Base-by-base conservation (phyloP, 1,284 basidiomycete species). In the Trichosporon faecale region DNA sequence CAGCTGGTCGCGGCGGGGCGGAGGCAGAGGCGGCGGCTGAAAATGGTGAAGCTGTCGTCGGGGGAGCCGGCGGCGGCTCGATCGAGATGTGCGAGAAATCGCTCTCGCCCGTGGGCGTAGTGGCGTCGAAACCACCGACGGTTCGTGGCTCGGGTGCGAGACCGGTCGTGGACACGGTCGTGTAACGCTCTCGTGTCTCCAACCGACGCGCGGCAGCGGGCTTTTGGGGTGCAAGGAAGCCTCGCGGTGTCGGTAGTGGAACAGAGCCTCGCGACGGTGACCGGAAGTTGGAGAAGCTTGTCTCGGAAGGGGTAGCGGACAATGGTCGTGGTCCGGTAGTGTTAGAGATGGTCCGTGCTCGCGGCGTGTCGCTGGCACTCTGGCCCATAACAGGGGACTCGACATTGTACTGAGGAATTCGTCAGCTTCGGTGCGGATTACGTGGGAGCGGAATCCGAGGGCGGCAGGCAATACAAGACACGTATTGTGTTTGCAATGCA, bases 181-280 rank as follows among this genome's bases (percentile, higher is more conserved):
- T 70, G n/a, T 60, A 69, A 8, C 75, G 67, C 57, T 77, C 76
- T 37, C 72, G 74, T 66, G 76, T 70, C 66, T 80, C 81, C 2
- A 78, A 70, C 33, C 76, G 65, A 7, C 79, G 69, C 0, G 80
- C 81, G 0, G 79, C 76, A 14, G 75, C 76, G 0, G 81, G 78
- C 70, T 82, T 82, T 52, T 80, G 80, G 1, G 81, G 81, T 6
- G 75, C 75, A 2, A 81, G 67, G 61, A 82, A 82, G 0, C 76
- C 80, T 25, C 75, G 73, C 18, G 80, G 78, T 0, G 73, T 78
- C 1, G 81, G 81, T n/a, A 82, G 72, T 0, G 80, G 78, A 1
- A 73, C 73, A 8, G 74, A 29, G 9, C 61, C 67, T 1, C 79
- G 74, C 6, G 73, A 61, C 6, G 79, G 77, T 2, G 79, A 79